A percentile compares a stretch with the other conserved stretches of the same genome.
Conservation (phyloP, 352 stramenopile species). For the Phytophthora meadii region DNA sequence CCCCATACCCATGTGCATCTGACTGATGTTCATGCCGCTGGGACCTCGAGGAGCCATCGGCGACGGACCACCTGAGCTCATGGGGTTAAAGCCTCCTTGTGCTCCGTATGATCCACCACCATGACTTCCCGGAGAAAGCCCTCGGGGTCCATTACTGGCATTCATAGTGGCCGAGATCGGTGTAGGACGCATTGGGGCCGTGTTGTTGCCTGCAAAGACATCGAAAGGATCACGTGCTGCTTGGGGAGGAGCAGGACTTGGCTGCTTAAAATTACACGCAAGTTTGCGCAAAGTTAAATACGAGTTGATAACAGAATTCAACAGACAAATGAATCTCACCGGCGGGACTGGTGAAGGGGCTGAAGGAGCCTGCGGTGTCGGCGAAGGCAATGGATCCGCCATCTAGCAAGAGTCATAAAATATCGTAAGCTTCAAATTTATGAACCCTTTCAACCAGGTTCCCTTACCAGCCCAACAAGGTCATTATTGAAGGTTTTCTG, state of each 20-base stretch:
- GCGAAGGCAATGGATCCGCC: conserved; percentile 62
- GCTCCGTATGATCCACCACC: conserved; percentile 28
- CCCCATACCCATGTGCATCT: conserved; percentile 84
- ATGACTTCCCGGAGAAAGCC: conserved; percentile 37
- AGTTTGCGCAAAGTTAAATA: not conserved
- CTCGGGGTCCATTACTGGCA: conserved; percentile 37
- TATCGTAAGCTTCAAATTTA: conserved; percentile 3
- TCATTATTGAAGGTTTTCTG: conserved; percentile 85
- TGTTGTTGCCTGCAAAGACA: conserved; percentile 58
- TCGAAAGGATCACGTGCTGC: conserved; percentile 75
- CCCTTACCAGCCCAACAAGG: conserved; percentile 75
- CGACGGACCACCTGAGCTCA: conserved; percentile 42
- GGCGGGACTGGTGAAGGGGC: conserved; percentile 47
- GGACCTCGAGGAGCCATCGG: conserved; percentile 56
- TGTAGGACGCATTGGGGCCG: conserved; percentile 42
- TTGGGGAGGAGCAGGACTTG: conserved; percentile 28
- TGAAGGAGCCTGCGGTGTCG: conserved; percentile 39
- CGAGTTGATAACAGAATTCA: not conserved
- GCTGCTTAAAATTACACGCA: conserved; percentile 14
- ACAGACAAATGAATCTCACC: conserved; percentile 19
- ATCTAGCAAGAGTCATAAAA: conserved; percentile 40
- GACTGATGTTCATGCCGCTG: conserved; percentile 81
- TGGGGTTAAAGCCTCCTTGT: conserved; percentile 52
- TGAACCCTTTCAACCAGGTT: not conserved
- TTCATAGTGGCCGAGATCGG: conserved; percentile 38